phyloP scores from a whole-genome alignment of 2,329 filamentous ascomycete species.

The Purpureocillium takamizusanense region DNA sequence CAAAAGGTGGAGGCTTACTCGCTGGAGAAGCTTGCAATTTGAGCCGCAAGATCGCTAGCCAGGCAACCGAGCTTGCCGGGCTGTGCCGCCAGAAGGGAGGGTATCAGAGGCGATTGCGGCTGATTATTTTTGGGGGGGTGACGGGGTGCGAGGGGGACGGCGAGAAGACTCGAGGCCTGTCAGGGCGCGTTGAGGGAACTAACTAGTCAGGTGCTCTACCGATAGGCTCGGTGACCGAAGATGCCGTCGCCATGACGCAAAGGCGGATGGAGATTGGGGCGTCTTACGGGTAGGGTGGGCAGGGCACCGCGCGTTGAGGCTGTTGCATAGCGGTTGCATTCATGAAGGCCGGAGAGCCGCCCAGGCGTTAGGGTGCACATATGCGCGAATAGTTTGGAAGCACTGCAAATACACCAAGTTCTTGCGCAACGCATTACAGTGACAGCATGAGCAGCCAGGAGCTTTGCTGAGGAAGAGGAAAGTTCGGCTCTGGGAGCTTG shows the following conservation, averaged over 20 bases:
- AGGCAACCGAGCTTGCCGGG: neutral
- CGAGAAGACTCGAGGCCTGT: no score
- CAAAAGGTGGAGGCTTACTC: conserved; percentile 77
- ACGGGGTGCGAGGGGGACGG: no score
- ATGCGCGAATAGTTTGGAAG: neutral
- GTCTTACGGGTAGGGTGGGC: neutral
- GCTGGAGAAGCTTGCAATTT: conserved; percentile 66
- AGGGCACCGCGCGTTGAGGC: neutral
- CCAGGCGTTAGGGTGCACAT: conserved; percentile 1
- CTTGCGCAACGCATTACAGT: no score
- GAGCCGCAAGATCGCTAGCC: conserved; percentile 15
- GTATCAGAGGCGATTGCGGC: no score
- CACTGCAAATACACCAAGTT: no score
- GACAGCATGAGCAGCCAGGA: no score
- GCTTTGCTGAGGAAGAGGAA: no score
- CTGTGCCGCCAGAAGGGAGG: neutral
- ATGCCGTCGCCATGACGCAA: neutral
- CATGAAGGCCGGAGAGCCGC: neutral
- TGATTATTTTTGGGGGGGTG: no score
- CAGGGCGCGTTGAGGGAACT: no score
- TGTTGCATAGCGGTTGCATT: neutral
- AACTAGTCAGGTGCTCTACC: no score
- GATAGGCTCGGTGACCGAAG: no score
- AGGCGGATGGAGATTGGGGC: neutral
- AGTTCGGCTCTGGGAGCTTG: no score